These are phyloP conservation scores for Harringtonia aguacate DNA, from an alignment of 2,329 filamentous ascomycete genomes.

Conservation along the genomic window DNA sequence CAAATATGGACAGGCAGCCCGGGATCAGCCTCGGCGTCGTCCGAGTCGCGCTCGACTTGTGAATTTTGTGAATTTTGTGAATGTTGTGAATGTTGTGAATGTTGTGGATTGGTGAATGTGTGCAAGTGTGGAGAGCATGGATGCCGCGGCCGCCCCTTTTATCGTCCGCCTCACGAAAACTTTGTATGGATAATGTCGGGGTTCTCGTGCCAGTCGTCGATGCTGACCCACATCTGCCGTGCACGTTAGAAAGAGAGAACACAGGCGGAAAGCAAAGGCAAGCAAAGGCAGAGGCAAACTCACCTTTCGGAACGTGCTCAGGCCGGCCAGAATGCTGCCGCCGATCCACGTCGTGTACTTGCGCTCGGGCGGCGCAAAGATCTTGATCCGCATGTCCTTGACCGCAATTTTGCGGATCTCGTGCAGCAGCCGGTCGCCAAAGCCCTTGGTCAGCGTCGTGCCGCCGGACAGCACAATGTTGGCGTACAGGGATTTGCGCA, in stretches of 20 bases:
- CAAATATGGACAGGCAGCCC: no score
- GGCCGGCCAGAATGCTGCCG: conserved; percentile 87
- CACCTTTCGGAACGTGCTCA: conserved; percentile 98
- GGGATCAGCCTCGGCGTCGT: no score
- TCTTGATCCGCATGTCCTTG: conserved; percentile 99
- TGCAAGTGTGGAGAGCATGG: no score
- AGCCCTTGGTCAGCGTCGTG: conserved; percentile 92
- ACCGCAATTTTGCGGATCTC: conserved; percentile 91
- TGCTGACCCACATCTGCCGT: conserved; percentile 94
- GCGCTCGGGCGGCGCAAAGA: conserved; percentile 92
- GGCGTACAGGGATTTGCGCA: conserved; percentile 85
- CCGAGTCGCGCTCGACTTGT: no score
- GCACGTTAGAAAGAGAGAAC: conserved; percentile 1
- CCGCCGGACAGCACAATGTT: conserved; percentile 97
- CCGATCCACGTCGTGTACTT: conserved; percentile 99
- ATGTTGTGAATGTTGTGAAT: no score
- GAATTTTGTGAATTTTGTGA: no score
- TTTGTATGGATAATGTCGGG: conserved; percentile 98
- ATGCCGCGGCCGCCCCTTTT: no score
- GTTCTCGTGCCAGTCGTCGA: conserved; percentile 99
- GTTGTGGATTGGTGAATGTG: no score
- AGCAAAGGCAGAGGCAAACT: no score
- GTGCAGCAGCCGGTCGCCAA: conserved; percentile 81
- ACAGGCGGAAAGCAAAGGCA: no score
- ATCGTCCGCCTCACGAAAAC: conserved; percentile 54